Conservation (phyloP, 1,139 yeast genomes). For the Pichia sp. region DNA sequence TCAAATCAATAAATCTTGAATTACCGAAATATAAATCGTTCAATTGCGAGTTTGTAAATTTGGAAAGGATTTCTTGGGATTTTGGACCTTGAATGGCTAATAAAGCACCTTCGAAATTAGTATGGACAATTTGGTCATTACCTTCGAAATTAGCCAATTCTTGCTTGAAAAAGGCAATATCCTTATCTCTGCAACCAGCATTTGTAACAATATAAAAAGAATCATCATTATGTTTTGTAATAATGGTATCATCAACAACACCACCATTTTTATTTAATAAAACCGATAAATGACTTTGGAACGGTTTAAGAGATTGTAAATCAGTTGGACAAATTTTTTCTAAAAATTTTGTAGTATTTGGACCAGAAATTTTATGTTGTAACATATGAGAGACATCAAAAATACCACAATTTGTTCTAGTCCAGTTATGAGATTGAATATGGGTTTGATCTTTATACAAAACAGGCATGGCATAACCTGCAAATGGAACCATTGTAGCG, state of each 20-base stretch:
- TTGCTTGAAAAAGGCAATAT: constrained; percentile 52
- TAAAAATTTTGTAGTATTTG: constrained; percentile 59
- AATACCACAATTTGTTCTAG: constrained; percentile 76
- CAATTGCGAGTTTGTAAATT: constrained; percentile 55
- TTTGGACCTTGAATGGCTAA: constrained; percentile 91
- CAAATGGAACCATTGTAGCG: constrained; percentile 92
- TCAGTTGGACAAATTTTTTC: constrained; percentile 85
- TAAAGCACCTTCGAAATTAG: constrained; percentile 65
- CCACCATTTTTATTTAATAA: constrained; percentile 70
- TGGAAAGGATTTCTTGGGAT: constrained; percentile 59
- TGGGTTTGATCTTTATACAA: constrained; percentile 76
- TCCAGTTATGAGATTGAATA: constrained; percentile 93
- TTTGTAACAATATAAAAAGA: constrained; percentile 89
- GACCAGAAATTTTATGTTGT: constrained; percentile 73
- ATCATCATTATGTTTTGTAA: constrained; percentile 76
- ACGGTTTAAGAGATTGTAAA: constrained; percentile 46
- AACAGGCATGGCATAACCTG: constrained; percentile 94
- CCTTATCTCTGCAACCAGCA: constrained; percentile 90
- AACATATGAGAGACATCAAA: constrained; percentile 98
- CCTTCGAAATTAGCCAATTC: constrained; percentile 40
- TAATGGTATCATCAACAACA: constrained; percentile 88
- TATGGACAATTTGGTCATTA: constrained; percentile 46
- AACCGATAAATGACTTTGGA: constrained; percentile 70
- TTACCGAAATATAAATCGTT: constrained; percentile 67
- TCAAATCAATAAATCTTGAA: constrained; percentile 49